Evolutionary conservation across 2,329 filamentous ascomycete species (phyloP), one percentile per base, ranked within the genome.

Genomic region (Fusarium praegraminearum): DNA sequence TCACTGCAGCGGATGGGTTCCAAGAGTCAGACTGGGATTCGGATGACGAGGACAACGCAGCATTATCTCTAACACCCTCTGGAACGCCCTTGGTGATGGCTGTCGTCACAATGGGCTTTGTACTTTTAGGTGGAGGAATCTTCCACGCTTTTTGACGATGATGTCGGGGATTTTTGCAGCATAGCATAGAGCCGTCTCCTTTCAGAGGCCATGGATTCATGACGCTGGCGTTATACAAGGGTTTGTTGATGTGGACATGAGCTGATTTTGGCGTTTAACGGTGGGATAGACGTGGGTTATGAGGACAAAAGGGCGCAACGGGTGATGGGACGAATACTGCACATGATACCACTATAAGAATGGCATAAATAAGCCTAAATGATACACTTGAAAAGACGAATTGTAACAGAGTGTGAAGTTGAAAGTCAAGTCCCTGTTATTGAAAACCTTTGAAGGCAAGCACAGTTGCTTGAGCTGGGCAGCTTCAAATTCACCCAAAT

Each of bases 1-100:
- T 76, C n/a, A 72, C 65, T 41, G 77, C 78, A 28, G 71, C 77
- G n/a, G 71, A 75, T 20, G 79, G 79, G 10, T 78, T 80, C 53
- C 78, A 79, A 45, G 49, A 67, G 8, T 55, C 46, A 16, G 47
- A 63, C 24, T 47, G 51, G 40, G 41, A 45, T 33, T 36, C 30
- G 24, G 45, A 65, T 16, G 44, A 62, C 28, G 51, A 54, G 9
- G 58, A 65, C 24, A 72, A 57, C 51, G 72, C 58, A 22, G 75
- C 71, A 30, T 62, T 65, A 18, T 43, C 57, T 11, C 56, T 61
- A 13, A 53, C 10, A 9, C 63, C 65, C 20, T 66, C 69, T 26
- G 60, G 65, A 41, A 47, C 68, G 12, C 57, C 60, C 26, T 50
- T 73, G 41, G 51, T 55, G 26, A 52, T 75, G 54, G 54, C 70